phyloP scores from a whole-genome alignment of 495 filamentous ascomycete genomes.

The Barbatosphaeria neglecta region DNA sequence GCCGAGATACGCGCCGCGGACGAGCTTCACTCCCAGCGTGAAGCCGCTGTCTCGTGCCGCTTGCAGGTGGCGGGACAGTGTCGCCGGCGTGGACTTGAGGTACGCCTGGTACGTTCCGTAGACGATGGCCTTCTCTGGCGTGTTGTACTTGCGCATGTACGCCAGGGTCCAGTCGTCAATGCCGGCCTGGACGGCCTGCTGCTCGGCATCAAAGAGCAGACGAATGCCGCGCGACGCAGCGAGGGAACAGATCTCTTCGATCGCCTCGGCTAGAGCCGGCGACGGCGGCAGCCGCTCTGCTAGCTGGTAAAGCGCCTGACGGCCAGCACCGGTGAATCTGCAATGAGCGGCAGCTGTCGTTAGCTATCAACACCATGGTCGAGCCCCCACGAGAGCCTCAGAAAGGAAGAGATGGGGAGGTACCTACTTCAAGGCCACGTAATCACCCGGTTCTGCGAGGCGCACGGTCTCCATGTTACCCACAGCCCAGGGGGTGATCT shows the following conservation, averaged over 20 bases:
- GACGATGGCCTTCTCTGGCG: conserved; percentile 30
- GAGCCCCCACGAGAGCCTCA: no score
- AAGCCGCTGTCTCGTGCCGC: conserved; percentile 55
- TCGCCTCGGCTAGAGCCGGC: conserved; percentile 52
- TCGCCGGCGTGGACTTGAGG: conserved; percentile 55
- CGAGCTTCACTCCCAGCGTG: conserved; percentile 80
- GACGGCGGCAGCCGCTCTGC: conserved; percentile 46
- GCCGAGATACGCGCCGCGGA: conserved; percentile 81
- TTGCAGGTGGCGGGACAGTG: conserved; percentile 55
- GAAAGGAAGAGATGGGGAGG: neutral
- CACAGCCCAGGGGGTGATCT: conserved; percentile 61
- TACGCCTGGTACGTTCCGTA: conserved; percentile 80
- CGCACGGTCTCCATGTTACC: conserved; percentile 67
- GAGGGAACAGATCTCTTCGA: conserved; percentile 63
- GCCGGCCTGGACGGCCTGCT: conserved; percentile 65
- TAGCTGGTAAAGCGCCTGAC: conserved; percentile 55
- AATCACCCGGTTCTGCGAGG: conserved; percentile 65
- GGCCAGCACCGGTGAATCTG: conserved; percentile 79
- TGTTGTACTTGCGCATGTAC: conserved; percentile 71
- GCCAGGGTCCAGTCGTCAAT: conserved; percentile 77
- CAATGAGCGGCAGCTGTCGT: no score
- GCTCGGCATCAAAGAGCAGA: conserved; percentile 86
- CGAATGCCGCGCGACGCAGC: conserved; percentile 58
- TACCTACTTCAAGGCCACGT: conserved; percentile 70
- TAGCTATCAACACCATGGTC: no score